Evolutionary conservation across 148 eudicot species (phyloP), one percentile per base, ranked within the genome.

Genomic region (Silene uniflora): DNA sequence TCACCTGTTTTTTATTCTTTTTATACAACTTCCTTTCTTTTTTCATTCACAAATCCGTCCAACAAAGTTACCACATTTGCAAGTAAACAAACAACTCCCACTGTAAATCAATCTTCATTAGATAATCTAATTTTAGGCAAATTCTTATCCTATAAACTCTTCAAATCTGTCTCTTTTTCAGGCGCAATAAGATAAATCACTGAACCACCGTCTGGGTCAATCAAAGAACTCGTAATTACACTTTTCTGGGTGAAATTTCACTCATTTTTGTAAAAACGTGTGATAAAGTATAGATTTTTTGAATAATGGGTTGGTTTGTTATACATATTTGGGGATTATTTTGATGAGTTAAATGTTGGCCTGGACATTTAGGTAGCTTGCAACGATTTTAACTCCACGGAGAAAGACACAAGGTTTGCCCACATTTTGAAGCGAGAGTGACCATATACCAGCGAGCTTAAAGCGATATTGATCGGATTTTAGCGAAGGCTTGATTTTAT

Each of bases 121-220:
- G n/a, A n/a, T n/a, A 91, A 58, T 67, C 66, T 73, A 79, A 93
- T 85, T 76, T 83, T 83, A 7, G 91, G 90, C 87, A 93, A 47
- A 67, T 76, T 47, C 59, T 81, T 83, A 8, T 93, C 98, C 74
- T 89, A 90, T 2, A 46, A 63, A 27, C 69, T 46, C 81, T 81
- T 87, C 71, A 77, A 39, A 21, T 39, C 84, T 78, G 89, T 78
- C 55, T 80, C 66, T 61, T 68, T 73, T 71, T 88, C 89, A 0
- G 86, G 80, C 75, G 90, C 91, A 16, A 91, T 72, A 60, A 89
- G 88, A 81, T 91, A 89, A 65, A 93, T 85, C 77, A 93, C 55
- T 5, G 81, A 63, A 70, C 98, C 98, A 14, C 98, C 98, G 81
- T 91, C 98, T 62, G 98, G 92, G 63, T 88, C 93, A 39, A 93